Evolutionary conservation across 495 filamentous ascomycete genomes (phyloP).

Genomic region (Endocarpon pusillum): DNA sequence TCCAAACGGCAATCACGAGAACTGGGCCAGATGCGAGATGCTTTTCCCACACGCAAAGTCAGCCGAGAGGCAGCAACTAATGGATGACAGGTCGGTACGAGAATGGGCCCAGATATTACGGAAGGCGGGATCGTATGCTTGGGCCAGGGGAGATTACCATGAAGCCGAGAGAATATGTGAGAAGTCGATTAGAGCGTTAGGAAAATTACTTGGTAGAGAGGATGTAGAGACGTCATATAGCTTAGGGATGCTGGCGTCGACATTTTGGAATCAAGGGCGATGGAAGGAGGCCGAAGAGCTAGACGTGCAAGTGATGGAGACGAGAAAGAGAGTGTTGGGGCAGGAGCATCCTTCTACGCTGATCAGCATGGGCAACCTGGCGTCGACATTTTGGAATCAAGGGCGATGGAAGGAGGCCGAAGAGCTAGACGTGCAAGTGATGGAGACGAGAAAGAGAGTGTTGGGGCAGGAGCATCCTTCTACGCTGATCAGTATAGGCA

Average conservation of each 20-base stretch:
- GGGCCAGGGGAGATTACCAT: conserved; percentile 2
- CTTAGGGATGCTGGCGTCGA: conserved; percentile 1
- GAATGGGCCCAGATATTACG: conserved; percentile 12
- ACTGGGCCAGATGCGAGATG: conserved; percentile 13
- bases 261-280: conserved; percentile 8
- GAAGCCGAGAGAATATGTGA: conserved; percentile 4
- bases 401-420: conserved; percentile 17
- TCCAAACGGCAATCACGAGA: conserved; percentile 20
- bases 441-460: conserved; percentile 4
- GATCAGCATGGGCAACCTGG: conserved; percentile 8
- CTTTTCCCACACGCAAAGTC: conserved; percentile 14
- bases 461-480: conserved; percentile 8
- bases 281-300: conserved; percentile 12
- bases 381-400: conserved; percentile 7
- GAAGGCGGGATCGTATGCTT: conserved; percentile 7
- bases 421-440: conserved; percentile 9
- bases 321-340: conserved; percentile 8
- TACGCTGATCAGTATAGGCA: conserved; percentile 13
- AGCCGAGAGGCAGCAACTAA: conserved; percentile 7
- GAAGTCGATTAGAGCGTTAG: conserved; percentile 4
- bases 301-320: conserved; percentile 5
- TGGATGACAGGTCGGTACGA: conserved; percentile 1
- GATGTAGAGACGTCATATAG: conserved; percentile 6
- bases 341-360: conserved; percentile 13
- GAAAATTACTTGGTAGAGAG: conserved; percentile 4